Conservation (phyloP, 2,329 filamentous ascomycete genomes). For the Sarocladiaceae sp. region DNA sequence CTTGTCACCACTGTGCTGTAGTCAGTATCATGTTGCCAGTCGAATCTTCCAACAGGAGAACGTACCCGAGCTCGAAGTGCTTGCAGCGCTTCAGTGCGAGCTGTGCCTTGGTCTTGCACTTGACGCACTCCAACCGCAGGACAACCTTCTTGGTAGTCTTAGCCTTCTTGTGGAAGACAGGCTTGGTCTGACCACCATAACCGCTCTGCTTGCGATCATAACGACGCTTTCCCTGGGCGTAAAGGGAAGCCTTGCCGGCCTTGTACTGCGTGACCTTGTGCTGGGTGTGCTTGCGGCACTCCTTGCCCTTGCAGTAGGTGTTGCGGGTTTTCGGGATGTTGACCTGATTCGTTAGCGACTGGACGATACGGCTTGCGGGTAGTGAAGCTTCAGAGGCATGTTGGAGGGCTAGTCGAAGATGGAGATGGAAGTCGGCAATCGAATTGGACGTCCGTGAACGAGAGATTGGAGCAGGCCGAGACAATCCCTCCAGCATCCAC, state of each 20-base stretch:
- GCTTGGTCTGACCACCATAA: constrained; percentile 99
- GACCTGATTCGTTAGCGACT: constrained; percentile 53
- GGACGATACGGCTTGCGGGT: background rate
- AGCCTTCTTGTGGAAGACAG: constrained; percentile 99
- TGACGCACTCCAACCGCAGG: constrained; percentile 93
- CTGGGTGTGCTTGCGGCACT: constrained; percentile 87
- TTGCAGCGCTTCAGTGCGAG: constrained; percentile 99
- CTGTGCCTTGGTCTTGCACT: constrained; percentile 98
- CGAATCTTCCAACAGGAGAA: constrained; percentile 20
- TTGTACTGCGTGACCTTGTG: constrained; percentile 97
- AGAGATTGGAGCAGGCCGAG: too few relatives aligned
- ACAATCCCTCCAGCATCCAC: too few relatives aligned
- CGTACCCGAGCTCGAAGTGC: constrained; percentile 99
- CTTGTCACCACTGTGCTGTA: constrained; percentile 92
- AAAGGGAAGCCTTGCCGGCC: constrained; percentile 92
- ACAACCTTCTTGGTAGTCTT: constrained; percentile 99
- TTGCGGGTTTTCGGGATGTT: constrained; percentile 98
- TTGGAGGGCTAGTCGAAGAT: constrained; percentile 1
- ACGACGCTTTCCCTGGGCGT: constrained; percentile 99
- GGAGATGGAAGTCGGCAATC: background rate
- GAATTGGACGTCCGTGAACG: too few relatives aligned
- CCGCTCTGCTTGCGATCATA: constrained; percentile 99
- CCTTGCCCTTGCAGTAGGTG: constrained; percentile 97
- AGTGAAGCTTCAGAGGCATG: background rate
- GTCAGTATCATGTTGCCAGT: constrained; percentile 6